Percentiles rank a stretch among this genome's conserved stretches.
These are phyloP conservation scores for Xylaria bambusicola DNA, from an alignment of 495 filamentous ascomycete species.

Conservation along the genomic window DNA sequence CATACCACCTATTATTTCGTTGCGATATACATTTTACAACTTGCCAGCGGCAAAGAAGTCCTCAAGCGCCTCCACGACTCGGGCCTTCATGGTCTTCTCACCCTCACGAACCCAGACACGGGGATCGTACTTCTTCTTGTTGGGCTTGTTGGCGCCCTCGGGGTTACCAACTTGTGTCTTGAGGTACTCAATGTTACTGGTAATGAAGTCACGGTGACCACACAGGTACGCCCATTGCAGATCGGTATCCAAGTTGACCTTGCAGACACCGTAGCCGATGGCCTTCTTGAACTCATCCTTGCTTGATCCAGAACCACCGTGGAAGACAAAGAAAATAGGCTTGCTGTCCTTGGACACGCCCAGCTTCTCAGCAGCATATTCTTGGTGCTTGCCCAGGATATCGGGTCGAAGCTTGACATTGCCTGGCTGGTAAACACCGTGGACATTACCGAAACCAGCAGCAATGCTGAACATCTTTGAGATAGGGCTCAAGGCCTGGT, in stretches of 20 bases:
- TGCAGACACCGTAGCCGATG: constrained; percentile 92
- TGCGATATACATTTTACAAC: constrained; percentile 63
- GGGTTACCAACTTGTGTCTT: constrained; percentile 87
- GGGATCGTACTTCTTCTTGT: constrained; percentile 97
- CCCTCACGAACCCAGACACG: constrained; percentile 87
- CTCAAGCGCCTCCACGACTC: constrained; percentile 75
- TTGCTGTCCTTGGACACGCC: constrained; percentile 64
- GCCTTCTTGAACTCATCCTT: constrained; percentile 87
- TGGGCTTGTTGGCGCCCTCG: constrained; percentile 92
- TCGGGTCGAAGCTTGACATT: constrained; percentile 96
- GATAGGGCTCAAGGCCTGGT: constrained; percentile 76
- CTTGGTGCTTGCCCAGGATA: constrained; percentile 92
- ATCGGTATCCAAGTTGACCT: constrained; percentile 96
- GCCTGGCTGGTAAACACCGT: constrained; percentile 98
- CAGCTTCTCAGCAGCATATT: constrained; percentile 19
- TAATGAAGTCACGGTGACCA: constrained; percentile 90
- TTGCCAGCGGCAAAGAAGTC: constrained; percentile 91
- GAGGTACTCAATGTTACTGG: constrained; percentile 94
- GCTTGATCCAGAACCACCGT: constrained; percentile 88
- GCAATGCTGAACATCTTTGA: constrained; percentile 96
- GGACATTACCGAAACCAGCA: constrained; percentile 97
- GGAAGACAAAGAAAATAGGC: constrained; percentile 99
- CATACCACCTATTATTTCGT: neutral
- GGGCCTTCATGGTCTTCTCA: constrained; percentile 91
- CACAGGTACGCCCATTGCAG: constrained; percentile 83